These are phyloP conservation scores for Pleurotus tuber-regium DNA, from an alignment of 768 basidiomycete species.

Conservation along the genomic window DNA sequence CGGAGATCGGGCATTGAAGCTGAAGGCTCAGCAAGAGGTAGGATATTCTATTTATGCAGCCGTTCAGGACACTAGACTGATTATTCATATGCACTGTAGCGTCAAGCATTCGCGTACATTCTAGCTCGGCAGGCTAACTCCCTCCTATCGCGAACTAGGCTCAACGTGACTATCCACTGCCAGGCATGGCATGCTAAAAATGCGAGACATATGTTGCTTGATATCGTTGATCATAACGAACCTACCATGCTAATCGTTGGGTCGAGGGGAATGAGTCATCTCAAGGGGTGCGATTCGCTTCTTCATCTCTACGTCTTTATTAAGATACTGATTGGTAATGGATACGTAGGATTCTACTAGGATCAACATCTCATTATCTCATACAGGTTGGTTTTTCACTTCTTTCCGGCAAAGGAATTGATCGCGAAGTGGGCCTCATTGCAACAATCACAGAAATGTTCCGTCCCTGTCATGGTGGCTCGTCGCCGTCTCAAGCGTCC, in stretches of 20 bases:
- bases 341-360: slow-evolving; percentile 76
- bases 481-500: slow-evolving; percentile 89
- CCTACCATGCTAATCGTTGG: slow-evolving; percentile 95
- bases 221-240: slow-evolving; percentile 83
- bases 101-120: slow-evolving; percentile 85
- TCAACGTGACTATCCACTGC: slow-evolving; percentile 85
- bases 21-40: slow-evolving; percentile 92
- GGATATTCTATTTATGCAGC: slow-evolving; percentile 21
- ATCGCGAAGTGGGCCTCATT: neutral
- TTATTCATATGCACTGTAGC: slow-evolving; percentile 39
- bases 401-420: too few relatives aligned
- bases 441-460: slow-evolving; percentile 61
- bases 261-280: slow-evolving; percentile 82
- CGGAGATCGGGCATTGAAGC: slow-evolving; percentile 72
- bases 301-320: neutral
- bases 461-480: slow-evolving; percentile 96
- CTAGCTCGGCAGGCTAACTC: slow-evolving; percentile 87
- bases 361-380: slow-evolving; percentile 93
- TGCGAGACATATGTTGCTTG: slow-evolving; percentile 82
- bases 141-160: slow-evolving; percentile 84
- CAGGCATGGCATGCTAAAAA: slow-evolving; percentile 99
- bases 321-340: neutral
- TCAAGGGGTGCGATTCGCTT: slow-evolving; percentile 73
- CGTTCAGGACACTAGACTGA: neutral
- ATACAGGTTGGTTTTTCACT: slow-evolving; percentile 65